Base-by-base conservation (phyloP, 805 yeast genomes). In the Ogataea angusta region DNA sequence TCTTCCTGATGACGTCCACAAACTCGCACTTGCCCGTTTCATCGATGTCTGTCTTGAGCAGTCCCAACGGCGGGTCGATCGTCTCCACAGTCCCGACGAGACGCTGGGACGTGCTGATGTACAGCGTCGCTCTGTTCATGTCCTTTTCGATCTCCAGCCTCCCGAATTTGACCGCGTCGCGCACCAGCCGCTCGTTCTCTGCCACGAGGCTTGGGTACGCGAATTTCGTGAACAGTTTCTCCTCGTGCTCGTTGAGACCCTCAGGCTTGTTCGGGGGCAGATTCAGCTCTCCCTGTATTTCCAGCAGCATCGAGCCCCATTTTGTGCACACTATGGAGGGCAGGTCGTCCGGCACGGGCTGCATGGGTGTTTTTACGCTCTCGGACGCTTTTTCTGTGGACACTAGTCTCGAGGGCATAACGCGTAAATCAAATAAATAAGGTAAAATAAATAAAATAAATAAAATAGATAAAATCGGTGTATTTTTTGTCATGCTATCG, bases 271-370 rank as follows among this genome's bases (percentile, higher is more conserved):
- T 52, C 4, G 52, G 43, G 0, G 82, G 80, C 3, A 80, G 54
- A 41, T 77, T 75, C 28, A 84, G 58, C 25, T 80, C 86, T 8
- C 93, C 93, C 54, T 84, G 93, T 14, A 84, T 82, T 56, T 84
- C 93, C 14, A 84, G 45, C 13, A 84, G 51, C 2, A 75, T 69
- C 30, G 78, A 69, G 1, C 91, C 93, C 30, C 65, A 60, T 1
- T 80, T 72, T 0, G 90, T 79, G 1, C 72, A 49, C 2, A 78
- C 55, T 14, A 70, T 45, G 1, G 58, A 46, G 4, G 57, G 31
- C 22, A 45, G 45, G 16, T 47, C 41, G 4, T 33, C 35, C 39
- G 27, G 0, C 5, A 33, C 37, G 21, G 21, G 34, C 10, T 12
- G 19, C 13, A 27, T 14, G 4, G 35, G 26, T 8, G 31, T 14